Base-by-base conservation (phyloP, 2,329 filamentous ascomycete species). In the Colletotrichum noveboracense region DNA sequence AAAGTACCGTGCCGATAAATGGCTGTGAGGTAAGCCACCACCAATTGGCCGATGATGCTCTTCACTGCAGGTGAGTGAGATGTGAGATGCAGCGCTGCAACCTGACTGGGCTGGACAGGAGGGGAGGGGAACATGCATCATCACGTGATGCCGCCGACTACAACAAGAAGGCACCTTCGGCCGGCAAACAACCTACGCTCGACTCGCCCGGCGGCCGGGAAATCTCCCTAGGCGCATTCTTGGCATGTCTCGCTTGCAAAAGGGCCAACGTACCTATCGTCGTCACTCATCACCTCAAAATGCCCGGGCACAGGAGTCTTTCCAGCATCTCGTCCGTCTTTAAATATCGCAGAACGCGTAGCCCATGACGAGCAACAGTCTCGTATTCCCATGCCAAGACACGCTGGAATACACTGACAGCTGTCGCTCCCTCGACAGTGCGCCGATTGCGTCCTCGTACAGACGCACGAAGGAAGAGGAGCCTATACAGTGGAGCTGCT, bases 401-500 rank as follows among this genome's bases (percentile, higher is more conserved):
- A 26, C 30, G 16, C 61, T 28, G 18, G 12, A 18, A 16, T 32
- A 18, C 32, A 24, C n/a, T 38, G 21, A 64, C 21, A 16, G 56
- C 6, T 24, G 30, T 26, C 14, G 28, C 32, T 30, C 13, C 21
- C 48, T 34, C 26, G 10, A 30, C 28, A 28, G 38, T n/a, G 55
- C 30, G 36, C 62, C 56, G 56, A 21, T 61, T 21, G 62, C 32
- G 62, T 62, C 62, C 43, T 75, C 38, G 21, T 26, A 60, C 43
- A 48, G 32, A 72, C n/a, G 55, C 30, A 26, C 26, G 34, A 68
- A 52, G 56, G 58, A 56, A 60, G 43, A 72, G 67, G 70, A 76
- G 70, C 34, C 64, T 76, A 76, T 76, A 68, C 28, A 74, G 74
- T 74, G 74, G 70, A 60, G 74, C 73, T 30, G 21, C 56, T 26